Percentiles rank a stretch among this genome's conserved stretches.
phyloP scores from a whole-genome alignment of 148 eudicot species.

The Camellia sinensis region DNA sequence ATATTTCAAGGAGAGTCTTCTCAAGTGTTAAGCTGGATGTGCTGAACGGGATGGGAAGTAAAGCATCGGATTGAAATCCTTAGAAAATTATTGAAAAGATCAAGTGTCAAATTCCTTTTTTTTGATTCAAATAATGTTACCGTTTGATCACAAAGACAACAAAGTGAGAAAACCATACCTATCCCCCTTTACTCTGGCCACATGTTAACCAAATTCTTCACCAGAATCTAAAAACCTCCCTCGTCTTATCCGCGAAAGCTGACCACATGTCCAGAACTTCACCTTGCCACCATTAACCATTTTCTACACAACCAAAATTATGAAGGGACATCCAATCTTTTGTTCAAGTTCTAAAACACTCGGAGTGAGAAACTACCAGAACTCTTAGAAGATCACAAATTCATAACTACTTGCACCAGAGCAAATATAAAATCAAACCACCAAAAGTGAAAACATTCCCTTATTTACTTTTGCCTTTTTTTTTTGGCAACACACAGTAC shows the following conservation, averaged over 20 bases:
- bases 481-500: too few species aligned
- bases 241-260: slow-evolving; percentile 37
- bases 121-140: not conserved
- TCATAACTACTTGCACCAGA: too few species aligned
- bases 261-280: slow-evolving; percentile 54
- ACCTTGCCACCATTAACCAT: slow-evolving; percentile 68
- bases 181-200: slow-evolving; percentile 72
- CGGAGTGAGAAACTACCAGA: too few species aligned
- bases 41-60: slow-evolving; percentile 32
- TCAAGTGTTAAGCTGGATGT: slow-evolving; percentile 39
- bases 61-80: slow-evolving; percentile 41
- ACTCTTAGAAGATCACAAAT: not conserved
- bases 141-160: not conserved
- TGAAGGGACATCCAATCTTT: too few species aligned
- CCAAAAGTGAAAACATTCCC: too few species aligned
- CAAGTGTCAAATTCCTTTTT: not conserved
- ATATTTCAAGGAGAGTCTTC: slow-evolving; percentile 42
- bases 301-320: slow-evolving; percentile 39
- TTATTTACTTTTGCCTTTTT: too few species aligned
- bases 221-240: slow-evolving; percentile 36
- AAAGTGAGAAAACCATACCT: slow-evolving; percentile 37
- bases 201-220: slow-evolving; percentile 45
- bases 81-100: not conserved
- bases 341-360: too few species aligned
- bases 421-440: too few species aligned